These are phyloP conservation scores for Corylus avellana DNA, from an alignment of 306 rosid genomes.

Conservation along the genomic window DNA sequence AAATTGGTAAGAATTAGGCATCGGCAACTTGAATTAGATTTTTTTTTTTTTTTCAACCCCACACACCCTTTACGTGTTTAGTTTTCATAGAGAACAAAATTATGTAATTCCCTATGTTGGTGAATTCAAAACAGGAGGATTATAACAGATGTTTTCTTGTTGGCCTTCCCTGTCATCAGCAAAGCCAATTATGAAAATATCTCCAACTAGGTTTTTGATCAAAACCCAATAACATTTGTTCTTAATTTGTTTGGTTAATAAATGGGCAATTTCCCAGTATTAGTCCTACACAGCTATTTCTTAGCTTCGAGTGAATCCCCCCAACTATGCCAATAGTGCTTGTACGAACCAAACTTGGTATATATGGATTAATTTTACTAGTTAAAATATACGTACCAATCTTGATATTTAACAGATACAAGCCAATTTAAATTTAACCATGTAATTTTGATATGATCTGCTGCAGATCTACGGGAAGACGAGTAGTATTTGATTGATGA, in stretches of 20 bases:
- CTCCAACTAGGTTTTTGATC: conserved; percentile 64
- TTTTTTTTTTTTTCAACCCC: too few relatives aligned
- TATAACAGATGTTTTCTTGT: conserved; percentile 87
- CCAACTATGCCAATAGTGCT: conserved; percentile 54
- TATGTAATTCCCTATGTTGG: background rate
- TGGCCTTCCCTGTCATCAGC: conserved; percentile 89
- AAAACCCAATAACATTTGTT: background rate
- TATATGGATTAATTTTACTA: background rate
- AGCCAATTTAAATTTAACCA: too few relatives aligned
- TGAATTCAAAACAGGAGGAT: conserved; percentile 75
- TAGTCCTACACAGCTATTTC: background rate
- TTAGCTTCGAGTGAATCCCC: conserved; percentile 44
- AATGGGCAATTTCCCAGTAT: background rate
- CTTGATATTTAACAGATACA: too few relatives aligned
- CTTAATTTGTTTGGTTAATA: background rate
- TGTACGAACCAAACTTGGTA: conserved; percentile 59
- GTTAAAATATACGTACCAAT: too few relatives aligned
- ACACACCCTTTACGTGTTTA: too few relatives aligned
- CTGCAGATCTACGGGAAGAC: background rate
- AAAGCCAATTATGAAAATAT: conserved; percentile 91
- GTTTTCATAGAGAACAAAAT: too few relatives aligned
- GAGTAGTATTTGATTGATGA: too few relatives aligned
- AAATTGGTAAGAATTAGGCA: too few relatives aligned
- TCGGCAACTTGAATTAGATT: too few relatives aligned
- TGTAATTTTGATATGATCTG: background rate